These are phyloP conservation scores for Candida mattraensis DNA, from an alignment of 805 yeast genomes.

Conservation along the genomic window DNA sequence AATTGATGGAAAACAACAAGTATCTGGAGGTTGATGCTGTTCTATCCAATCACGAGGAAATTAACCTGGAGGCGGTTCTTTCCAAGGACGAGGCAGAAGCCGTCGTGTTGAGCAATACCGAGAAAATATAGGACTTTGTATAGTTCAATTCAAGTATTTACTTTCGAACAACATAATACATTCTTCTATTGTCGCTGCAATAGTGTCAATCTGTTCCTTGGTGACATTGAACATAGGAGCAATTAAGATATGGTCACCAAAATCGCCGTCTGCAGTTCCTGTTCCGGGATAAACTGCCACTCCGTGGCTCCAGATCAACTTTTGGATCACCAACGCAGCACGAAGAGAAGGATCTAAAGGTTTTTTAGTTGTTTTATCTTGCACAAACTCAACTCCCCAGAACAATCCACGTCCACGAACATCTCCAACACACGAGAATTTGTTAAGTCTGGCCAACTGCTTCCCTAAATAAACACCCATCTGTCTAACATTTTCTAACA, in stretches of 20 bases:
- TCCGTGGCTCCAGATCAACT: conserved; percentile 38
- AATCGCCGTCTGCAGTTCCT: conserved; percentile 38
- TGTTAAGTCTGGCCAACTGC: conserved; percentile 29
- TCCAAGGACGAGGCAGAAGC: too few species aligned
- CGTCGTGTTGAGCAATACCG: too few species aligned
- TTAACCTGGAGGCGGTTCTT: too few species aligned
- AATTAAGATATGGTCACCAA: conserved; percentile 39
- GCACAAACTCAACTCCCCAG: conserved; percentile 52
- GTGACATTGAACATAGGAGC: conserved; percentile 41
- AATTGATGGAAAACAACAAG: conserved; percentile 5
- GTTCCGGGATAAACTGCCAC: conserved; percentile 38
- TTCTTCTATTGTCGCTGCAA: conserved; percentile 34
- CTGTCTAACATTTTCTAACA: conserved; percentile 35
- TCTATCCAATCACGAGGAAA: conserved; percentile 3
- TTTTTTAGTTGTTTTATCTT: conserved; percentile 42
- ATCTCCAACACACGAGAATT: conserved; percentile 42
- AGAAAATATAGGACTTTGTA: too few species aligned
- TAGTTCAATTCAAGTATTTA: too few species aligned
- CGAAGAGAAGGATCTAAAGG: conserved; percentile 35
- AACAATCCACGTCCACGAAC: conserved; percentile 57
- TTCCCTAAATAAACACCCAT: conserved; percentile 39
- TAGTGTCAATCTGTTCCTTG: conserved; percentile 33
- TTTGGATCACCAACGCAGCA: conserved; percentile 29
- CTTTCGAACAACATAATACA: too few species aligned
- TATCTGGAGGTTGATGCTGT: conserved; percentile 7